A percentile compares a stretch with the other conserved stretches of the same genome.
Conservation (phyloP, 2,329 filamentous ascomycete genomes). For the Penicillium paneum region DNA sequence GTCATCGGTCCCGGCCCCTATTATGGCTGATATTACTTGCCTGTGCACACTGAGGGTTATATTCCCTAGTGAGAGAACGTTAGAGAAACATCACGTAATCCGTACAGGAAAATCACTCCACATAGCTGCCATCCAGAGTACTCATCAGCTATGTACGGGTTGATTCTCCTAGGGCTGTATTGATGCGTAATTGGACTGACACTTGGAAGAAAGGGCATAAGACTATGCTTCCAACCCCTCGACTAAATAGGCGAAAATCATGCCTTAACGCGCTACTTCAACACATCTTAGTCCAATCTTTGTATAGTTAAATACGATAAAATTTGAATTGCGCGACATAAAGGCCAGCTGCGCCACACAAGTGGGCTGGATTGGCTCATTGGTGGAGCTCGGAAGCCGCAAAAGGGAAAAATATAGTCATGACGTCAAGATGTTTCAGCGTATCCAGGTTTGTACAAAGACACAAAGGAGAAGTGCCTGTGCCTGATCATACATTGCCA, state of each 20-base stretch:
- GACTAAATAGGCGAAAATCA: not conserved
- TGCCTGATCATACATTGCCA: conserved; percentile 15
- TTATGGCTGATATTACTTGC: too few species aligned
- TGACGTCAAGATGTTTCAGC: conserved; percentile 26
- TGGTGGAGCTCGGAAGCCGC: conserved; percentile 9
- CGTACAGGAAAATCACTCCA: not conserved
- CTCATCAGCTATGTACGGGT: not conserved
- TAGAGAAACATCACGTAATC: not conserved
- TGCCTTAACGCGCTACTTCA: not conserved
- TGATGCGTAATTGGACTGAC: not conserved
- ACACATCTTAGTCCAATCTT: not conserved
- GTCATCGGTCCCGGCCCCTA: too few species aligned
- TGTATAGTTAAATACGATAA: not conserved
- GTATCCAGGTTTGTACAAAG: conserved; percentile 2
- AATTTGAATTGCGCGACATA: not conserved
- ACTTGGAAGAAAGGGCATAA: not conserved
- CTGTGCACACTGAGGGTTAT: conserved; percentile 17
- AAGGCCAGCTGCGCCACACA: conserved; percentile 20
- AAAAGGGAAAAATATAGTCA: conserved; percentile 15
- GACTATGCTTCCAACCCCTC: not conserved
- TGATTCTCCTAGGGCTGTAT: not conserved
- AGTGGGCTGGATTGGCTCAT: conserved; percentile 17
- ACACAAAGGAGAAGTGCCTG: conserved; percentile 1
- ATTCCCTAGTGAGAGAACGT: not conserved
- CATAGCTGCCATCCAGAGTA: not conserved